Percentiles rank a stretch among this genome's conserved stretches.
Conservation (phyloP, 2,329 filamentous ascomycete species). For the Hypomyces rosellus region DNA sequence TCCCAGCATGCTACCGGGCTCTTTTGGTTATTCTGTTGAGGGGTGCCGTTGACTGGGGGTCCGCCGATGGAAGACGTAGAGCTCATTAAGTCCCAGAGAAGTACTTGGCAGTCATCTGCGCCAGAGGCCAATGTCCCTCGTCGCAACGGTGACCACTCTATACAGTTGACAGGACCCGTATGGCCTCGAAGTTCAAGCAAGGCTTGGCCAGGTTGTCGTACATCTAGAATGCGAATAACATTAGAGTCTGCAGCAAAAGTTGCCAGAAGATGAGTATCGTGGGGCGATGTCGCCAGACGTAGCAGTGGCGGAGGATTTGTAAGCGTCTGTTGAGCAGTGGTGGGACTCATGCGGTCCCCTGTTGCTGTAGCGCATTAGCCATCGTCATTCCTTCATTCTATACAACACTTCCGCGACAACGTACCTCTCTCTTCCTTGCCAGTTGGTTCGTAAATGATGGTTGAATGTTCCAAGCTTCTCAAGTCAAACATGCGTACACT, state of each 20-base stretch:
- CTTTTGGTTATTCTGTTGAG: constrained; percentile 50
- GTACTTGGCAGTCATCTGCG: constrained; percentile 82
- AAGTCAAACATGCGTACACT: constrained; percentile 99
- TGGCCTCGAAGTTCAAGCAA: constrained; percentile 90
- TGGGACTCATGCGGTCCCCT: constrained; percentile 62
- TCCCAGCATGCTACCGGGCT: constrained; percentile 73
- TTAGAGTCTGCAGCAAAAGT: constrained; percentile 94
- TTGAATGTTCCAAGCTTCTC: constrained; percentile 92
- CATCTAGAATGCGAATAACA: constrained; percentile 89
- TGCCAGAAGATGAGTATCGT: constrained; percentile 92
- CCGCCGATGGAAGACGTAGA: constrained; percentile 36
- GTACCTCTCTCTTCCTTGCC: constrained; percentile 73
- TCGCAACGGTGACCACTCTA: constrained; percentile 89
- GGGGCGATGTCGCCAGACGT: constrained; percentile 81
- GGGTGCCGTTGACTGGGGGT: constrained; percentile 42
- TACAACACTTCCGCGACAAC: constrained; percentile 14
- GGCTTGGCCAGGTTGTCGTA: constrained; percentile 91
- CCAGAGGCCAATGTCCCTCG: constrained; percentile 87
- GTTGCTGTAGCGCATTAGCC: constrained; percentile 35
- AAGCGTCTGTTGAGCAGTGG: constrained; percentile 71
- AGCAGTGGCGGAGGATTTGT: constrained; percentile 70
- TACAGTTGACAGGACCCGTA: constrained; percentile 76
- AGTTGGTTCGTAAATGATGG: constrained; percentile 97
- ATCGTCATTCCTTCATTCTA: background rate
- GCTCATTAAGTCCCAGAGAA: constrained; percentile 90